Conservation (phyloP, 371 early-diverging fungal species). For the Circinella umbellata region DNA sequence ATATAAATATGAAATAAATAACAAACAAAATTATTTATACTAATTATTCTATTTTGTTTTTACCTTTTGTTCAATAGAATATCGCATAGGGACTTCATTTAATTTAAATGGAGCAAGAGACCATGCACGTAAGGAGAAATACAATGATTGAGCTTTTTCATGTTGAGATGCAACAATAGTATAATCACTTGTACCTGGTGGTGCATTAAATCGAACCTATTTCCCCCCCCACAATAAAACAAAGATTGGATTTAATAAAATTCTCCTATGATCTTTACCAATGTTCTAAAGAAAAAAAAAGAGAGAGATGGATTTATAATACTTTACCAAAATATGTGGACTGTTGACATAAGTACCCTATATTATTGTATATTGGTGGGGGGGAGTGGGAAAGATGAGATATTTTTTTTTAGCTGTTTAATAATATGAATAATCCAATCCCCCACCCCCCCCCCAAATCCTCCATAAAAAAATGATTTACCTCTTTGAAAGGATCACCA, state of each 20-base stretch:
- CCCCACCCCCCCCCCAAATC: too few relatives aligned
- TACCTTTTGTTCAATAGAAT: conserved; percentile 64
- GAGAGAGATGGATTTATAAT: neutral
- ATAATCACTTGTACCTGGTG: conserved; percentile 64
- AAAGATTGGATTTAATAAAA: neutral
- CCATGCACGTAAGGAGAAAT: conserved; percentile 78
- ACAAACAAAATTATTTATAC: too few relatives aligned
- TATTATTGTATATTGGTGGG: too few relatives aligned
- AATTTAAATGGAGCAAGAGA: conserved; percentile 71
- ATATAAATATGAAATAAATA: too few relatives aligned
- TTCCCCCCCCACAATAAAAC: neutral
- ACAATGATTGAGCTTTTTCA: conserved; percentile 68
- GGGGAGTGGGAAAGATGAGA: too few relatives aligned
- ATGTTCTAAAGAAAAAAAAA: too few relatives aligned
- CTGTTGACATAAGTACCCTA: conserved; percentile 85
- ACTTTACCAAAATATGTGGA: conserved; percentile 76
- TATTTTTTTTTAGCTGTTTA: too few relatives aligned
- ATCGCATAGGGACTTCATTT: conserved; percentile 66
- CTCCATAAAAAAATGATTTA: neutral
- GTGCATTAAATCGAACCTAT: conserved; percentile 70
- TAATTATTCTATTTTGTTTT: too few relatives aligned
- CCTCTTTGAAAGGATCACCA: conserved; percentile 67
- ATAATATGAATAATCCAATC: too few relatives aligned
- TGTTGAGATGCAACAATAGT: conserved; percentile 85
- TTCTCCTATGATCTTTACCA: neutral